Conservation (phyloP, 768 basidiomycete species). For the Lentinula detonsa region DNA sequence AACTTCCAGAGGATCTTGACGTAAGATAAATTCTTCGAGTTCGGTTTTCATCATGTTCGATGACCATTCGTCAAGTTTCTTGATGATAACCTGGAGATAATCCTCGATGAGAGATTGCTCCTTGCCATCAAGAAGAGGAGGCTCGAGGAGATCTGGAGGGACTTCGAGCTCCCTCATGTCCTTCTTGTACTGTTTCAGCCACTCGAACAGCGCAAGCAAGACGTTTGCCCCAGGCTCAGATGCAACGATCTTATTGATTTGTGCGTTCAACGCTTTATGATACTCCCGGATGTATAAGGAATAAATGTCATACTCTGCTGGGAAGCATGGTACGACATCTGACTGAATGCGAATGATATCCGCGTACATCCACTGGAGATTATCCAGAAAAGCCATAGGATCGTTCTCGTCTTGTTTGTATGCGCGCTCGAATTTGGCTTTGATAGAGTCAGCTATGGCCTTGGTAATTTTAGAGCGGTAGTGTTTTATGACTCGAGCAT, state of each 20-base stretch:
- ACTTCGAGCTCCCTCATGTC: constrained; percentile 93
- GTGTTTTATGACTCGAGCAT: constrained; percentile 90
- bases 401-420: constrained; percentile 58
- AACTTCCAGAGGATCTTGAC: constrained; percentile 82
- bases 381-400: constrained; percentile 69
- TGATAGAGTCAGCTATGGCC: constrained; percentile 73
- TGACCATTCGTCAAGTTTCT: constrained; percentile 97
- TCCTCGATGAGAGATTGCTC: constrained; percentile 92
- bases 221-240: constrained; percentile 84
- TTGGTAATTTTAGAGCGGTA: constrained; percentile 88
- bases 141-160: constrained; percentile 74
- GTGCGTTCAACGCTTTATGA: constrained; percentile 76
- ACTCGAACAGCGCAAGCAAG: constrained; percentile 80
- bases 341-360: constrained; percentile 91
- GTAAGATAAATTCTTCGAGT: constrained; percentile 72
- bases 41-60: constrained; percentile 91
- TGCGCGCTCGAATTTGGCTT: constrained; percentile 60
- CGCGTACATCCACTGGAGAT: constrained; percentile 87
- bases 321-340: constrained; percentile 88
- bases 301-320: constrained; percentile 87
- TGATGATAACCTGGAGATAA: constrained; percentile 88
- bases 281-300: constrained; percentile 81
- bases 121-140: constrained; percentile 91
- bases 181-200: constrained; percentile 93
- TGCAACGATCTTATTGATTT: constrained; percentile 62